phyloP scores from a whole-genome alignment of 2,329 filamentous ascomycete genomes.

The Scytalidium lignicola region DNA sequence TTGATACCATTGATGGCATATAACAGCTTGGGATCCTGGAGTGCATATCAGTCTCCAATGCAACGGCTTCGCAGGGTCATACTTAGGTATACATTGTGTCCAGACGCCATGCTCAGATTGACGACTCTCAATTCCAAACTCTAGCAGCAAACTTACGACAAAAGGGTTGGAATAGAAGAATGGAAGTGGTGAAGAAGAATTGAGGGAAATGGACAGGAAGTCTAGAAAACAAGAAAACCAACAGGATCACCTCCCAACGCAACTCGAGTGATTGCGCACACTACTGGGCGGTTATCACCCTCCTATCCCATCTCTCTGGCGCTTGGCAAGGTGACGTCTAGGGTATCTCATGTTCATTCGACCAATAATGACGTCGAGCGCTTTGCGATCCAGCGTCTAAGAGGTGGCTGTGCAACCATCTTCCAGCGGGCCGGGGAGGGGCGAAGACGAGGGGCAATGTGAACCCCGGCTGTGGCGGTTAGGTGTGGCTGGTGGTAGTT shows the following conservation, averaged over 20 bases:
- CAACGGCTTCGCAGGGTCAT: neutral
- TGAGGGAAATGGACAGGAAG: neutral
- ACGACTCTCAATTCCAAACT: neutral
- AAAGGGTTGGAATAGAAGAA: too few relatives aligned
- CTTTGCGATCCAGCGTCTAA: neutral
- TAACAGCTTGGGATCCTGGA: conserved; percentile 55
- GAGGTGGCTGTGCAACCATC: neutral
- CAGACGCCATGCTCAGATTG: conserved; percentile 18
- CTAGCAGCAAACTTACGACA: too few relatives aligned
- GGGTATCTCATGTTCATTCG: neutral
- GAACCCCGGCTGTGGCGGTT: neutral
- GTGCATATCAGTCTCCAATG: neutral
- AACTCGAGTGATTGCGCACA: neutral
- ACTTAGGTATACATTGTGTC: conserved; percentile 22
- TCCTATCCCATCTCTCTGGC: neutral
- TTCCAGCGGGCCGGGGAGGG: neutral
- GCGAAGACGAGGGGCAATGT: neutral
- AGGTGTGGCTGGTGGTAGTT: neutral
- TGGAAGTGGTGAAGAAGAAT: neutral
- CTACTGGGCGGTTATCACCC: neutral
- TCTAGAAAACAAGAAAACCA: neutral
- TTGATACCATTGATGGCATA: conserved; percentile 78
- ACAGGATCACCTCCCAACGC: neutral
- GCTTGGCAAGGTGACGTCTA: neutral
- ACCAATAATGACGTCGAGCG: neutral